Percentiles rank a stretch among this genome's conserved stretches.
Evolutionary conservation across 2,329 filamentous ascomycete species (phyloP).

Genomic region (Ophiocordyceps camponoti-saundersi): DNA sequence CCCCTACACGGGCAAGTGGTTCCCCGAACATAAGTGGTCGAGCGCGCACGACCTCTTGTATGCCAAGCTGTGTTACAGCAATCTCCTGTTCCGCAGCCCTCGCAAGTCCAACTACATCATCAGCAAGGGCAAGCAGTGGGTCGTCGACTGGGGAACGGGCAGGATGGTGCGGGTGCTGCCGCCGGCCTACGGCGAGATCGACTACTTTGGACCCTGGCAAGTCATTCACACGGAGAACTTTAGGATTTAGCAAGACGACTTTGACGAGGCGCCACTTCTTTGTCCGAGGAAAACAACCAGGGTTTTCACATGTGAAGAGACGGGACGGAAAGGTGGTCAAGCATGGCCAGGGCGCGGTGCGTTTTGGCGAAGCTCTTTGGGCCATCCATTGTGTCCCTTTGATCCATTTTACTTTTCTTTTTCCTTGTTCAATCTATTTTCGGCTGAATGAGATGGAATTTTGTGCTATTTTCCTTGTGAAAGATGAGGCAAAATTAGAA

Average conservation of each 20-base stretch:
- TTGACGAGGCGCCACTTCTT: neutral
- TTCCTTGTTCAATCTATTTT: too few species aligned
- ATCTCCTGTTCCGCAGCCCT: slow-evolving; percentile 37
- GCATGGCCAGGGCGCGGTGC: too few species aligned
- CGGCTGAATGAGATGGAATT: too few species aligned
- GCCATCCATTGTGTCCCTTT: too few species aligned
- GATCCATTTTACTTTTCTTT: too few species aligned
- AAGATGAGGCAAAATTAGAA: too few species aligned
- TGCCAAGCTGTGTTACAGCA: slow-evolving; percentile 42
- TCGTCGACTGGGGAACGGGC: slow-evolving; percentile 41
- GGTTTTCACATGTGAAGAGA: too few species aligned
- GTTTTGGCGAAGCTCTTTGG: too few species aligned
- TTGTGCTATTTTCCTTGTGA: too few species aligned
- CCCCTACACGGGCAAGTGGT: slow-evolving; percentile 36
- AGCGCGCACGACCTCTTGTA: slow-evolving; percentile 39
- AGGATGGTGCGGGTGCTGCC: slow-evolving; percentile 35
- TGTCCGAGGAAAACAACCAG: neutral
- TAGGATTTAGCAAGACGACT: slow-evolving; percentile 17
- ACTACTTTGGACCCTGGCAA: slow-evolving; percentile 32
- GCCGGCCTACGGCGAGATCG: slow-evolving; percentile 34
- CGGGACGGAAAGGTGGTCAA: too few species aligned
- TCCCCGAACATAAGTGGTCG: slow-evolving; percentile 36
- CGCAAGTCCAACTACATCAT: slow-evolving; percentile 41
- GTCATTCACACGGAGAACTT: slow-evolving; percentile 30
- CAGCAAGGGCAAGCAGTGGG: slow-evolving; percentile 38